Percentiles rank a stretch among this genome's conserved stretches.
Evolutionary conservation across 2,329 filamentous ascomycete genomes (phyloP).

Genomic region (Colletotrichum sp.): DNA sequence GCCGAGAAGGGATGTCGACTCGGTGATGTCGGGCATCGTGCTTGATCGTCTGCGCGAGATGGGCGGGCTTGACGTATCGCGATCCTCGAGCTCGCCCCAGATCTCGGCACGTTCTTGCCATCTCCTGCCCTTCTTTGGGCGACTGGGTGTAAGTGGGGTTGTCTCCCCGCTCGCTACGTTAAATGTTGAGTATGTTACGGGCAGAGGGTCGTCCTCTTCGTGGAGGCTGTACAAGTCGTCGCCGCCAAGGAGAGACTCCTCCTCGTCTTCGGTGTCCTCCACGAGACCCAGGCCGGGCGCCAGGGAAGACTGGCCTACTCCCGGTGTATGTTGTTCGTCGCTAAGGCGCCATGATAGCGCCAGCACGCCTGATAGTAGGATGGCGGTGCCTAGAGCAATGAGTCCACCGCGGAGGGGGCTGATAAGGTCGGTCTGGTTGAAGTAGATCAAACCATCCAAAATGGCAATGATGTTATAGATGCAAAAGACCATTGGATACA

Average conservation of each 20-base stretch:
- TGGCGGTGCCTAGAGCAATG: slow-evolving; percentile 84
- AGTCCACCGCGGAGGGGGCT: slow-evolving; percentile 77
- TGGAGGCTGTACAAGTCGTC: slow-evolving; percentile 49
- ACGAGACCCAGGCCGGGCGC: slow-evolving; percentile 84
- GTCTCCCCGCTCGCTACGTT: slow-evolving; percentile 40
- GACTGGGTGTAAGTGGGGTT: slow-evolving; percentile 40
- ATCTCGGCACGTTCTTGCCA: slow-evolving; percentile 79
- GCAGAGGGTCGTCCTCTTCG: slow-evolving; percentile 42
- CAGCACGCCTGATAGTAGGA: slow-evolving; percentile 86
- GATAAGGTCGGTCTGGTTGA: slow-evolving; percentile 84
- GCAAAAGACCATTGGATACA: slow-evolving; percentile 98
- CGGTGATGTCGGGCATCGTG: slow-evolving; percentile 49
- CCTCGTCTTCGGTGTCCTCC: slow-evolving; percentile 69
- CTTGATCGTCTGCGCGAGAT: slow-evolving; percentile 50
- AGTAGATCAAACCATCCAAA: slow-evolving; percentile 95
- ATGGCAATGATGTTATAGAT: slow-evolving; percentile 99
- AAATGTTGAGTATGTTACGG: slow-evolving; percentile 54
- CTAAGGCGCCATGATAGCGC: slow-evolving; percentile 93
- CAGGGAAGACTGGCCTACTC: slow-evolving; percentile 70
- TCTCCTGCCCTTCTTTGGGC: slow-evolving; percentile 53
- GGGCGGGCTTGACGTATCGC: slow-evolving; percentile 52
- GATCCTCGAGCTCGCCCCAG: slow-evolving; percentile 87
- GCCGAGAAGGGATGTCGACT: slow-evolving; percentile 44
- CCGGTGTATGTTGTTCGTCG: slow-evolving; percentile 71
- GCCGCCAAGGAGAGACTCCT: slow-evolving; percentile 58